Base-by-base conservation (phyloP, 139 green algal species). In the Coccomyxa sp. region DNA sequence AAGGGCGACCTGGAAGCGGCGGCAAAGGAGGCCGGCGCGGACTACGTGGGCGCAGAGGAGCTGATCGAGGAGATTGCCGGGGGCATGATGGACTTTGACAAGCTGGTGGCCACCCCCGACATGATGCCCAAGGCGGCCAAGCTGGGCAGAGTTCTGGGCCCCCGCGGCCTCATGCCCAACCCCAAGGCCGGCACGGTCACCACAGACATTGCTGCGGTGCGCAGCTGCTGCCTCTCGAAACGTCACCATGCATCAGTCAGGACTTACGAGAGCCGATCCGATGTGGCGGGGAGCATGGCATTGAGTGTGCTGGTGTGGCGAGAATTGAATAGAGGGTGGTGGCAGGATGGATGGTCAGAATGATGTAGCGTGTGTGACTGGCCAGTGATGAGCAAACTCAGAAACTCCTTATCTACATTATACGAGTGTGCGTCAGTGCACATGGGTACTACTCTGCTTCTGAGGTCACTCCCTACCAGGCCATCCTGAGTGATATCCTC, bases 61-160 rank as follows among this genome's bases (percentile, higher is more conserved):
- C 90, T 99, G 77, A 96, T 99, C 45, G 94, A 98, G 76, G 89
- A 95, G 85, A 99, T 99, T 81, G 89, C 86, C 51, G 93, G 92
- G 30, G 97, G 97, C 74, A 97, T 98, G 89, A 92, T 99, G 90
- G 97, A 99, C 79, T 99, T 99, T 83, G 96, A 99, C 90, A 98
- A 99, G 92, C 94, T 99, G 57, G 93, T 99, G 67, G 96, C 96
- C 66, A 99, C 97, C 0, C 96, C 97, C 21, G 97, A 99, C 86
- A 99, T 99, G 97, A 99, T 99, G 97, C 97, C 97, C 71, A 99
- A 99, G 91, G 92, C 98, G 23, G 97, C 97, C 60, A 98, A 98
- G 92, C 95, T 99, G 51, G 97, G 97, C 79, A 92, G 97, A 38
- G 85, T 95, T 80, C 92, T 99, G 79, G 97, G 97, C 45, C 97